Percentiles rank a stretch among this genome's conserved stretches.
These are phyloP conservation scores for Phytophthora uliginosa DNA, from an alignment of 352 stramenopile genomes.

Conservation along the genomic window DNA sequence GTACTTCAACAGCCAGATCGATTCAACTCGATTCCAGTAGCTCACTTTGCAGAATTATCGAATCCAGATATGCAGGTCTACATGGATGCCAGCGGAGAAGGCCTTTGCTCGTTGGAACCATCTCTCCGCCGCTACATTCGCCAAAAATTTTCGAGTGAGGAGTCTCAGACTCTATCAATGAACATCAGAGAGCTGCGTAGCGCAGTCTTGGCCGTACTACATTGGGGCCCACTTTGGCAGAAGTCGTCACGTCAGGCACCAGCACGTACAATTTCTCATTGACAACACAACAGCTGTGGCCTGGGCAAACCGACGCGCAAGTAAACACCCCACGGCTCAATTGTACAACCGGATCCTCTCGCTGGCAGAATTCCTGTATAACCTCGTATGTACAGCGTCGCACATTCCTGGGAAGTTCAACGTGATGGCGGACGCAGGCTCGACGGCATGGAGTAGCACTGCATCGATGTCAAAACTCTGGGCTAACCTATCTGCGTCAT, in stretches of 20 bases:
- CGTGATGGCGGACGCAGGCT: slow-evolving; percentile 22
- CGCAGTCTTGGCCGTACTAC: slow-evolving; percentile 12
- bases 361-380: slow-evolving; percentile 31
- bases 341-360: slow-evolving; percentile 23
- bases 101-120: slow-evolving; percentile 23
- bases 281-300: slow-evolving; percentile 19
- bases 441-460: slow-evolving; percentile 20
- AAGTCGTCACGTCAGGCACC: neutral
- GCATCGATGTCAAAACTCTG: slow-evolving; percentile 7
- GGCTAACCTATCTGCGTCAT: slow-evolving; percentile 26
- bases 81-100: slow-evolving; percentile 27
- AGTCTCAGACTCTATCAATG: slow-evolving; percentile 11
- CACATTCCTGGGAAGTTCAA: slow-evolving; percentile 33
- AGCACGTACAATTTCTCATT: slow-evolving; percentile 21
- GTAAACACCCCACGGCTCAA: neutral
- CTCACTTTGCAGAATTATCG: slow-evolving; percentile 11
- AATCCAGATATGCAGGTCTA: slow-evolving; percentile 14
- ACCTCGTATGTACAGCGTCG: slow-evolving; percentile 16
- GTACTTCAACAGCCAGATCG: neutral
- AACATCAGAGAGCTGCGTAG: slow-evolving; percentile 27
- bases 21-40: slow-evolving; percentile 26
- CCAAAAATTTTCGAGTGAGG: neutral
- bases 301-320: slow-evolving; percentile 13
- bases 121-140: slow-evolving; percentile 1
- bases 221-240: slow-evolving; percentile 18